Percentiles rank a stretch among this genome's conserved stretches.
Conservation (phyloP, 192 early-diverging fungal species). For the Backusella luteola region DNA sequence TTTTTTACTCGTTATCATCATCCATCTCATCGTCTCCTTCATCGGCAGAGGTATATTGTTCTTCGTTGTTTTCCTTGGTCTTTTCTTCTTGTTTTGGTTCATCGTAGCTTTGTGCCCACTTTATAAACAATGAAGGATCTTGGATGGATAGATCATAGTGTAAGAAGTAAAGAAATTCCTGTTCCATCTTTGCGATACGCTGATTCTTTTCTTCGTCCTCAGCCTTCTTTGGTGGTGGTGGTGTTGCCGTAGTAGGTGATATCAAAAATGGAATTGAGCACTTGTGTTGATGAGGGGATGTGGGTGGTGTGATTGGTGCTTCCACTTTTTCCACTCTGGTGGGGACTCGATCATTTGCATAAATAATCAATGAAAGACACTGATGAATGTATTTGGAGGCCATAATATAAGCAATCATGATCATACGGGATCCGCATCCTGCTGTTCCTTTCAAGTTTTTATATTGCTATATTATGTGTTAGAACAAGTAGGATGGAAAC, state of each 20-base stretch:
- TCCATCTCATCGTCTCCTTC: neutral
- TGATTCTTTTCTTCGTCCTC: neutral
- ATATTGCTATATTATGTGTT: slow-evolving; percentile 36
- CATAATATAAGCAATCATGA: slow-evolving; percentile 51
- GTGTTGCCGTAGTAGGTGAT: neutral
- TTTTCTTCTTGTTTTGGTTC: neutral
- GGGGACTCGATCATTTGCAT: neutral
- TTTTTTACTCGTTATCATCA: neutral
- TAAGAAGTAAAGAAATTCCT: slow-evolving; percentile 48
- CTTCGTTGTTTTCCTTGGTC: neutral
- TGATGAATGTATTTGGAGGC: slow-evolving; percentile 43
- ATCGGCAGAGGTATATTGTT: neutral
- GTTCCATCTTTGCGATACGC: slow-evolving; percentile 37
- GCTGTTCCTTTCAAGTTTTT: slow-evolving; percentile 39
- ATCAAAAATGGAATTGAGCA: neutral
- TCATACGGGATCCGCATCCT: slow-evolving; percentile 46
- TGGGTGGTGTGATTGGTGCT: neutral
- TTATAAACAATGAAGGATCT: neutral
- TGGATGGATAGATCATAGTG: slow-evolving; percentile 33
- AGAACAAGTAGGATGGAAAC: neutral
- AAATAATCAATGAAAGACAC: slow-evolving; percentile 23
- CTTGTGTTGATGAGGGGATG: neutral
- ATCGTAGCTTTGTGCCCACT: slow-evolving; percentile 1
- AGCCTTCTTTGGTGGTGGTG: neutral
- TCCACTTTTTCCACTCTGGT: neutral